Evolutionary conservation across 805 yeast genomes (phyloP), one percentile per base, ranked within the genome.

Genomic region (Yamadazyma olivae): DNA sequence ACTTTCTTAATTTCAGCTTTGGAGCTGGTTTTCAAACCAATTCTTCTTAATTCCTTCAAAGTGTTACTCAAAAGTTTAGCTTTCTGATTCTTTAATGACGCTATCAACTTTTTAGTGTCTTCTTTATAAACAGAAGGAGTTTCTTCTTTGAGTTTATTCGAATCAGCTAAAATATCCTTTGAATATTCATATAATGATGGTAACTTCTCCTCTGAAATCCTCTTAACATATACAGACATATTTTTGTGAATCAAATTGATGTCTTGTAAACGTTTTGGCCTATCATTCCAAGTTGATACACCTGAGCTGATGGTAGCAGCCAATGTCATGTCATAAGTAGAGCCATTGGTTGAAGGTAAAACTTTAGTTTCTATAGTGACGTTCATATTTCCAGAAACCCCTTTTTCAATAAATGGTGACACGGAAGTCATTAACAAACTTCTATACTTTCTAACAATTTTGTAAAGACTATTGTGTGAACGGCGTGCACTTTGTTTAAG

Each of bases 401-500:
- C 95, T 12, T 51, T 50, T 50, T 84, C 91, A 35, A 89, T 72
- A 3, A 83, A 39, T 0, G 71, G 46, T 1, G 71, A 58, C 0
- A 84, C 77, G 1, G 74, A 67, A 17, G 70, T 70, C 5, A 70
- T 56, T 8, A 90, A 57, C 21, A 82, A 50, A 2, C 72, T 71
- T 35, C 98, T 76, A 55, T 86, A 93, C 56, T 88, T 88, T 39
- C 89, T 74, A 8, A 91, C 83, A 34, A 85, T 56, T 59, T 89
- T 93, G 75, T 82, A 91, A 35, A 93, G 77, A 48, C 72, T 78
- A 45, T 79, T 77, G 53, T 95, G 99, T 1, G 97, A 89, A 32
- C 83, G 77, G 45, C 88, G 79, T 5, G 99, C 93, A 59, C 96
- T 87, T 59, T 90, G 97, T 48, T 87, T 89, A 50, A 93, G 70